phyloP scores from a whole-genome alignment of 495 filamentous ascomycete species.

The Clavariopsis aquatica region DNA sequence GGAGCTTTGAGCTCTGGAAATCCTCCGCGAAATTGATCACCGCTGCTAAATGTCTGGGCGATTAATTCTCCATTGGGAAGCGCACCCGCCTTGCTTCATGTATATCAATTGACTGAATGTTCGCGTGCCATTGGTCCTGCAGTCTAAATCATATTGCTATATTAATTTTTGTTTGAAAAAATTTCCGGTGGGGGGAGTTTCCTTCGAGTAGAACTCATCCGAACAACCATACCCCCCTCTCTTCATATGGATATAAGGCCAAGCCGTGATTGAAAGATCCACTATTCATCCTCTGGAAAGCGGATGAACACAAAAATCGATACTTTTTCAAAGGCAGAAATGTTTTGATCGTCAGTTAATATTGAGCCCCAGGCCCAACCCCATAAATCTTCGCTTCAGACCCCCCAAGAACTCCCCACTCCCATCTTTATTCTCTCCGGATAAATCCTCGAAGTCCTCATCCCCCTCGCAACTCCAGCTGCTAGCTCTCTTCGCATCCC shows the following conservation, averaged over 20 bases:
- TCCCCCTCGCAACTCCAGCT: conserved; percentile 31
- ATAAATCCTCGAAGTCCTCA: conserved; percentile 4
- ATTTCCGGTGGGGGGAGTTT: neutral
- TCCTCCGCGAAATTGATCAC: conserved; percentile 10
- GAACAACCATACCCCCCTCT: neutral
- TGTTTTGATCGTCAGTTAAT: conserved; percentile 18
- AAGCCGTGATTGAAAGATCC: neutral
- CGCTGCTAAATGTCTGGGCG: neutral
- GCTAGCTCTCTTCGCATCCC: conserved; percentile 23
- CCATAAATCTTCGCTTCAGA: conserved; percentile 19
- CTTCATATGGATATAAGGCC: conserved; percentile 1
- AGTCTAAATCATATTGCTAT: neutral
- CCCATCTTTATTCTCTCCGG: neutral
- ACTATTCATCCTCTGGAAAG: neutral
- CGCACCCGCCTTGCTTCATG: conserved; percentile 11
- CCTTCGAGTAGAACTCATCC: neutral
- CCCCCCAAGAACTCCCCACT: conserved; percentile 18
- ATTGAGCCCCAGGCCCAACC: conserved; percentile 20
- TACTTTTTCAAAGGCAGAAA: too few species aligned
- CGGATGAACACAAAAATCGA: neutral
- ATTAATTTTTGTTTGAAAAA: neutral
- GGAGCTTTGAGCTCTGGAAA: neutral
- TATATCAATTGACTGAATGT: neutral
- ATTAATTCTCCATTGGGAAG: conserved; percentile 4
- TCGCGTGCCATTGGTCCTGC: neutral